phyloP scores from a whole-genome alignment of 352 stramenopile genomes.

The Pseudoperonospora humuli region DNA sequence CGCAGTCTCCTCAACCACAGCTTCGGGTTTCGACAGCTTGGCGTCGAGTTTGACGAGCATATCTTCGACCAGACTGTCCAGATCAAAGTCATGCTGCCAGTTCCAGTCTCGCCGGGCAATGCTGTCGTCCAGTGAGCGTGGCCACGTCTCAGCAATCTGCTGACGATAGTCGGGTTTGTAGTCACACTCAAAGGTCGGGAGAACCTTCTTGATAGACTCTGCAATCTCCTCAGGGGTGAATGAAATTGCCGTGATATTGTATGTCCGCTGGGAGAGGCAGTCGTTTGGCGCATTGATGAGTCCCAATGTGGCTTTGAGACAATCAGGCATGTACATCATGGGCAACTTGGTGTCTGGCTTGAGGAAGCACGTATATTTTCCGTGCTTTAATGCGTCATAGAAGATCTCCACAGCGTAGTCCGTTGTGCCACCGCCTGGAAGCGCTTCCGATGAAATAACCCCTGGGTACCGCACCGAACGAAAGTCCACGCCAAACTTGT shows the following conservation, averaged over 20 bases:
- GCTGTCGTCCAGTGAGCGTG: constrained; percentile 77
- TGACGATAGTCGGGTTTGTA: constrained; percentile 88
- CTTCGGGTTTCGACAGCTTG: constrained; percentile 43
- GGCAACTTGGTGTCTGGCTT: constrained; percentile 69
- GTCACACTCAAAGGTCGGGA: constrained; percentile 82
- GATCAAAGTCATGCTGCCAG: constrained; percentile 86
- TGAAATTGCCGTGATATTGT: constrained; percentile 88
- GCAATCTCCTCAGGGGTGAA: constrained; percentile 86
- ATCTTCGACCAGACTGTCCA: constrained; percentile 85
- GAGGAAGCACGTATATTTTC: constrained; percentile 88
- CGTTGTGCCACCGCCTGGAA: constrained; percentile 75
- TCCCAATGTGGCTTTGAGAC: constrained; percentile 77
- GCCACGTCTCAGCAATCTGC: constrained; percentile 89
- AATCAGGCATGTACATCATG: constrained; percentile 95
- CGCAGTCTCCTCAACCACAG: constrained; percentile 12
- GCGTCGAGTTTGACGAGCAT: constrained; percentile 83
- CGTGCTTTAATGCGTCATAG: constrained; percentile 84
- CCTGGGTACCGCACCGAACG: constrained; percentile 87
- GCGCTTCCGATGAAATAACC: constrained; percentile 85
- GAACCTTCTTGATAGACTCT: constrained; percentile 76
- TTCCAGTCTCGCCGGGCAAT: constrained; percentile 79
- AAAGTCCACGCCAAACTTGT: constrained; percentile 89
- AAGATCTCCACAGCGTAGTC: constrained; percentile 93
- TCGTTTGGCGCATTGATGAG: constrained; percentile 68
- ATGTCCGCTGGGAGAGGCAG: constrained; percentile 76